These are phyloP conservation scores for Penicillium salamii DNA, from an alignment of 495 filamentous ascomycete species.

Conservation along the genomic window DNA sequence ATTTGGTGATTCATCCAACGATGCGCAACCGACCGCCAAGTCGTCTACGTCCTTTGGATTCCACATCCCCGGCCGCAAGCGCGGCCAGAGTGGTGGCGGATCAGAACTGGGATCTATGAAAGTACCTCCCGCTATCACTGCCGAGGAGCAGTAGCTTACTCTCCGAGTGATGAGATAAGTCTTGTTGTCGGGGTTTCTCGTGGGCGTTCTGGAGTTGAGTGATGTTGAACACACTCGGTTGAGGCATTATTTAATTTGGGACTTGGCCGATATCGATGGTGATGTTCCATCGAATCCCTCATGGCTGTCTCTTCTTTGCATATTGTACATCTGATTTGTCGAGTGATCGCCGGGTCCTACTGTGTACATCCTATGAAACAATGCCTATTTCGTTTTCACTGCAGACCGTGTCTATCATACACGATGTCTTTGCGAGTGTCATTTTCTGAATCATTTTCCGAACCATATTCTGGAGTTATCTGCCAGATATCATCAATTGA, in stretches of 20 bases:
- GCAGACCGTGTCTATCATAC: no score
- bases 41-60: conserved; percentile 52
- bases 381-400: no score
- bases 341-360: neutral
- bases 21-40: conserved; percentile 43
- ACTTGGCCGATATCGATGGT: neutral
- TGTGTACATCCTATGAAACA: neutral
- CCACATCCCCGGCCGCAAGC: conserved; percentile 67
- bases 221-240: neutral
- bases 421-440: no score
- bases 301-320: conserved; percentile 1
- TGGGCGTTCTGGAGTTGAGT: conserved; percentile 16
- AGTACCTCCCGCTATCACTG: conserved; percentile 25
- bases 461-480: no score
- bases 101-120: conserved; percentile 64
- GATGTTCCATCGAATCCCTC: neutral
- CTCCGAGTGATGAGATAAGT: neutral
- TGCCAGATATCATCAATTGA: no score
- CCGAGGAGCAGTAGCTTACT: conserved; percentile 22
- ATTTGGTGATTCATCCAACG: conserved; percentile 63
- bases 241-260: conserved; percentile 1
- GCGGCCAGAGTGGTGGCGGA: conserved; percentile 69
- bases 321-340: conserved; percentile 7
- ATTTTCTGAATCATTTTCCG: no score
- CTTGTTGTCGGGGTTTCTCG: neutral